Base-by-base conservation (phyloP, 805 yeast genomes). In the Zygotorulaspora danielsina region DNA sequence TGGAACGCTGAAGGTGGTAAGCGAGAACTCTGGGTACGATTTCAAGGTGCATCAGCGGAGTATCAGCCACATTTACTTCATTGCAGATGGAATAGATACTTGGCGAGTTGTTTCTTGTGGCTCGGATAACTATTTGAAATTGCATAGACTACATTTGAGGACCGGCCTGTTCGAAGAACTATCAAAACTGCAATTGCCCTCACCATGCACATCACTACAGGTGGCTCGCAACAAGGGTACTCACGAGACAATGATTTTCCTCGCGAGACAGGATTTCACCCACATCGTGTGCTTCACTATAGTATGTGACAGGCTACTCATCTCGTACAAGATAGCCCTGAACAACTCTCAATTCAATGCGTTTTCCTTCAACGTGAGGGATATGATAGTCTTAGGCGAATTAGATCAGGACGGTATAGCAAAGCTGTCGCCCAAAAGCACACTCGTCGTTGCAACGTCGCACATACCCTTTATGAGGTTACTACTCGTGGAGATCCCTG, bases 401-500 rank as follows among this genome's bases (percentile, higher is more conserved):
- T 19, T 26, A 6, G 27, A 33, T 4, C 6, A 30, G 1, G 16
- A 26, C 5, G 34, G 34, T 5, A 13, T 15, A 2, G 33, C 19
- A 9, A 26, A 29, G 5, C 12, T 35, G 4, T 18, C 32, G 3
- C 40, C 44, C 0, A 40, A 40, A 12, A 41, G 54, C 10, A 38
- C 48, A 28, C 53, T 82, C 11, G 78, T 81, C 0, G 72, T 84
- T 6, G 86, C 79, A 0, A 86, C 96, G 0, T 79, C 88, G 1
- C 90, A 85, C 51, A 72, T 75, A 10, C 96, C 96, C 3, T 82
- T 70, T 51, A 76, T 84, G 84, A 61, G 95, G 48, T 48, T 84
- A 9, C 71, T 86, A 1, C 57, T 84, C 0, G 69, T 79, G 0
- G 56, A 65, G 20, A 45, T 79, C n/a, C 75, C 78, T 5, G 39